A percentile compares a stretch with the other conserved stretches of the same genome.
Conservation (phyloP, 305 asterid species). For the Plantago coronopus region DNA sequence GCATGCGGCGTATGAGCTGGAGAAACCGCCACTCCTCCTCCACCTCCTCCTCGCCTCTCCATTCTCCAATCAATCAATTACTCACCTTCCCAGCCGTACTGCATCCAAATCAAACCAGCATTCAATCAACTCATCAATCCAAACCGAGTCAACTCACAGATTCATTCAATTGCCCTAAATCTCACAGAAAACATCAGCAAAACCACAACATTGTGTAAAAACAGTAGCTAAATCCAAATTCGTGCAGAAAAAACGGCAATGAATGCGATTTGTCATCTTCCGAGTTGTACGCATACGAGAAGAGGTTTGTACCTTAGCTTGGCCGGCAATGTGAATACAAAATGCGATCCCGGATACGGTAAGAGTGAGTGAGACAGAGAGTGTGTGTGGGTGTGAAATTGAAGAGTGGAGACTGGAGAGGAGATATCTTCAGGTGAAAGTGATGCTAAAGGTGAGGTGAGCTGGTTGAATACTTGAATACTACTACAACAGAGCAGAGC, state of each 20-base stretch:
- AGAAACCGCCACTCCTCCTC: constrained; percentile 66
- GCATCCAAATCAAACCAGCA: constrained; percentile 23
- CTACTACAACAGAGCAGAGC: neutral
- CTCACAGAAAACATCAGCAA: constrained; percentile 25
- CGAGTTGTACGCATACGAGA: neutral
- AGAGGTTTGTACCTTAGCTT: neutral
- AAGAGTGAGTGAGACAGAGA: constrained; percentile 26
- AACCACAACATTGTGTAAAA: constrained; percentile 21
- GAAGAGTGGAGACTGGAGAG: constrained; percentile 15
- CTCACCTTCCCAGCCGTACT: neutral
- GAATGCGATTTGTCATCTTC: neutral
- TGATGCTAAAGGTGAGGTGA: constrained; percentile 11
- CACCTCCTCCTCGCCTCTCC: constrained; percentile 58
- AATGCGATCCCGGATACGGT: constrained; percentile 22
- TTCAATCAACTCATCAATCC: too few relatives aligned
- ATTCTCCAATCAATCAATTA: constrained; percentile 17
- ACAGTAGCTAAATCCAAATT: neutral
- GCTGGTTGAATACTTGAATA: constrained; percentile 1
- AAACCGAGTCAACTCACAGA: constrained; percentile 29
- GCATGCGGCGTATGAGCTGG: constrained; percentile 89
- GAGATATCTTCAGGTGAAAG: constrained; percentile 23
- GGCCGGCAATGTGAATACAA: constrained; percentile 37
- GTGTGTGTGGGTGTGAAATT: constrained; percentile 22
- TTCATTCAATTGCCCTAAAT: constrained; percentile 10
- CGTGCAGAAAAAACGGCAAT: too few relatives aligned